Conservation (phyloP, 495 filamentous ascomycete species). For the Cercophora newfieldiana region DNA sequence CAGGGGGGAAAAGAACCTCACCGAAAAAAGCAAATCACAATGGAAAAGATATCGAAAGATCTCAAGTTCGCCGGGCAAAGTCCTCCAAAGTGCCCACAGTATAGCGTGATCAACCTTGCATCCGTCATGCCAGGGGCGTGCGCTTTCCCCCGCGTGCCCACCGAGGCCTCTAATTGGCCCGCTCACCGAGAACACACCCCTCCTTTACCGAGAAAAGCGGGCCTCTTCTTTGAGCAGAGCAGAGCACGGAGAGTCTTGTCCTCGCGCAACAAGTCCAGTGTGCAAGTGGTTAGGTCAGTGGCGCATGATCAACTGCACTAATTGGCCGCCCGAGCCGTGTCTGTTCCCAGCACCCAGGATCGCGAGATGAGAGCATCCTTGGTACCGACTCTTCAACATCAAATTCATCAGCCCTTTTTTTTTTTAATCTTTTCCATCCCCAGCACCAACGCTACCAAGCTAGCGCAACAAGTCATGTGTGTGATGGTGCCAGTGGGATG, state of each 20-base stretch:
- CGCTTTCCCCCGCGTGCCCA: neutral
- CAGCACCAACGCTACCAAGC: neutral
- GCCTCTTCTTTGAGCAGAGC: neutral
- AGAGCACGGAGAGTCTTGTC: neutral
- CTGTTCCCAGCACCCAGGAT: neutral
- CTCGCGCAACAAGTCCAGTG: neutral
- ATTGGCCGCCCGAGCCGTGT: neutral
- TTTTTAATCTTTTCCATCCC: neutral
- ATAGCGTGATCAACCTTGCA: conserved; percentile 10
- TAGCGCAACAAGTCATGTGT: neutral
- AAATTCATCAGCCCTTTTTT: neutral
- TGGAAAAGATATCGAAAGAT: neutral
- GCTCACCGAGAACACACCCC: neutral
- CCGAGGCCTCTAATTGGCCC: neutral
- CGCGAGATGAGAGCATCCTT: neutral
- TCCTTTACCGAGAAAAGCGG: neutral
- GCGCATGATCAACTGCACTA: too few species aligned
- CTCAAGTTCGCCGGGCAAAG: neutral
- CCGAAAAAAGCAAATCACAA: neutral
- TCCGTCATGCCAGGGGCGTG: neutral
- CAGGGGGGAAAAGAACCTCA: too few species aligned
- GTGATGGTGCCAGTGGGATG: neutral
- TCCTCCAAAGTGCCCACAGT: too few species aligned
- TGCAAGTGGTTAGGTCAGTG: too few species aligned
- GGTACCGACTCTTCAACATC: neutral